Evolutionary conservation across 768 basidiomycete genomes (phyloP), one percentile per base, ranked within the genome.

Genomic region (Calocera cornea): DNA sequence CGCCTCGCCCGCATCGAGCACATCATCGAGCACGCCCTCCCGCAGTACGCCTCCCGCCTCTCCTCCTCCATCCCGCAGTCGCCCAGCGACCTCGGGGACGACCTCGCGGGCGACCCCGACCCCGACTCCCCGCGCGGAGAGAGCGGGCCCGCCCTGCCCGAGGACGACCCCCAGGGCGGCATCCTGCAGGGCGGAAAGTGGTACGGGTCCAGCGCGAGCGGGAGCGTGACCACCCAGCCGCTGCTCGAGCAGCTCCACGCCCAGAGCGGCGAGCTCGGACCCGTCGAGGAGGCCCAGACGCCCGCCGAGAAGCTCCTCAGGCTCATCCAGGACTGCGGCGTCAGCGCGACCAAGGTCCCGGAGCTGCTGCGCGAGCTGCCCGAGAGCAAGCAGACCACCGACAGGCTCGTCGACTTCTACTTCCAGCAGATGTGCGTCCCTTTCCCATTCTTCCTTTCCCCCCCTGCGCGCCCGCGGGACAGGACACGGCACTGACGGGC

Each of bases 311-410:
- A 90, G 71, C 78, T 95, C 64, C 88, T 89, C 74, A 85, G 85
- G 50, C 82, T 97, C 38, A 87, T 95, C 40, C 88, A 90, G 76
- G 93, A 97, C 75, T 97, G 90, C 75, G 94, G 94, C 5, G 91
- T 95, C 40, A 85, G 88, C 19, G 90, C 93, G 1, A 89, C 92
- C 69, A 93, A 93, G 76, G 87, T 97, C 50, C 86, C 88, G 0
- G 94, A 95, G 73, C 83, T 97, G 11, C 80, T 95, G 22, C 86
- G 90, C 74, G 93, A 95, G 71, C 82, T 97, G 49, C 94, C 94
- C 54, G 54, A 60, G 54, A 88, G 90, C 2, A 84, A 83, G 66
- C 80, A 84, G 65, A 81, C 87, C 29, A 87, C 89, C 2, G 87
- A 91, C 72, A 84, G 84, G 34, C 84, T 95, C 24, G 81, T 95